Conservation (phyloP, 108 stramenopile species). For the Cylindrotheca fusiformis region DNA sequence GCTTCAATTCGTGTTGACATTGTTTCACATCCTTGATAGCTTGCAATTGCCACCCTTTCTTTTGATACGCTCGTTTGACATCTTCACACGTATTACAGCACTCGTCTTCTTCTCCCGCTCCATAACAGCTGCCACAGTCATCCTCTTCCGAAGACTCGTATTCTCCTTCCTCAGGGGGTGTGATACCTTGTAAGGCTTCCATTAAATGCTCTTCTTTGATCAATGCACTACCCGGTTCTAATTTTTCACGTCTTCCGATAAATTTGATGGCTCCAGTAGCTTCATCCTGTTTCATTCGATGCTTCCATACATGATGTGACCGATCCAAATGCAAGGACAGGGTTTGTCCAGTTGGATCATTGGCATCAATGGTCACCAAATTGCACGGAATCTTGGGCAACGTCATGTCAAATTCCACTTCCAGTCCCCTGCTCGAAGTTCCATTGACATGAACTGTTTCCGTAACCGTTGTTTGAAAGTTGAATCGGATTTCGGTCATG, state of each 20-base stretch:
- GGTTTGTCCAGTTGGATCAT: conserved; percentile 86
- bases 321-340: conserved; percentile 81
- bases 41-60: conserved; percentile 83
- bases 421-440: conserved; percentile 65
- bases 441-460: conserved; percentile 87
- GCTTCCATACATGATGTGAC: conserved; percentile 85
- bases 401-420: conserved; percentile 89
- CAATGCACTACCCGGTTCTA: conserved; percentile 82
- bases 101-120: conserved; percentile 88
- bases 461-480: conserved; percentile 50
- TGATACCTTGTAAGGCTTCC: conserved; percentile 18
- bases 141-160: conserved; percentile 23
- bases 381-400: conserved; percentile 82
- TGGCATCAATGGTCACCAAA: conserved; percentile 84
- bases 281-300: conserved; percentile 45
- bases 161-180: neutral
- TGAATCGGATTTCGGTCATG: conserved; percentile 59
- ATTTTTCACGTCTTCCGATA: conserved; percentile 34
- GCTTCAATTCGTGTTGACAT: conserved; percentile 40
- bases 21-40: conserved; percentile 54
- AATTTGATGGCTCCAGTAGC: conserved; percentile 12
- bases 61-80: conserved; percentile 87
- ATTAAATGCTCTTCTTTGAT: conserved; percentile 52
- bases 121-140: conserved; percentile 94
- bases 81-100: conserved; percentile 98